These are phyloP conservation scores for Xylaria sp. DNA, from an alignment of 2,329 filamentous ascomycete species.

Conservation along the genomic window DNA sequence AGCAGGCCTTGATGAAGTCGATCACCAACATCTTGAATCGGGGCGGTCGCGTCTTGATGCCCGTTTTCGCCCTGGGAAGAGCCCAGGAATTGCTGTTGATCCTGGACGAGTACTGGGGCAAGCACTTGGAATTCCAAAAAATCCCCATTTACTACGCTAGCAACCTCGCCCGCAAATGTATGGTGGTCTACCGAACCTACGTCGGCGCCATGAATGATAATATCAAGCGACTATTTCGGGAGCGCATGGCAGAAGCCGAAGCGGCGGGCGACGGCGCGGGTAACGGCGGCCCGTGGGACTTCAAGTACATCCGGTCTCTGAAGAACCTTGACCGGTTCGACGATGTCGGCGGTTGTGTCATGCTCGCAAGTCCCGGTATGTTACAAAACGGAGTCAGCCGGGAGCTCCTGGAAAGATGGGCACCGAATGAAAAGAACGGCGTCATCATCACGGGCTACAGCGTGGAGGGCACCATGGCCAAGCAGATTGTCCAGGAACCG, in stretches of 20 bases:
- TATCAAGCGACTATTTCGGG: constrained; percentile 92
- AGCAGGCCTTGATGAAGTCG: constrained; percentile 92
- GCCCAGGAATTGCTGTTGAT: constrained; percentile 94
- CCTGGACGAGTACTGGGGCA: constrained; percentile 94
- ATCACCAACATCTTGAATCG: constrained; percentile 90
- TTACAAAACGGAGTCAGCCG: constrained; percentile 93
- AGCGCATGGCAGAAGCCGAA: constrained; percentile 89
- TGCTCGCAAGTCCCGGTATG: constrained; percentile 98
- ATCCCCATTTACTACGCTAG: constrained; percentile 97
- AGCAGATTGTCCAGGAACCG: constrained; percentile 91
- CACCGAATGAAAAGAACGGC: constrained; percentile 94
- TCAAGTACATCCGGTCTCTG: constrained; percentile 88
- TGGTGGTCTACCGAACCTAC: constrained; percentile 98
- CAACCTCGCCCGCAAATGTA: constrained; percentile 92
- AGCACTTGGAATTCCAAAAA: constrained; percentile 84
- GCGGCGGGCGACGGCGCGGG: constrained; percentile 72
- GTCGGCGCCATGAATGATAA: constrained; percentile 99
- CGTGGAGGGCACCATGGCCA: constrained; percentile 97
- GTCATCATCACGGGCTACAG: constrained; percentile 98
- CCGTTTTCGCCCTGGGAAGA: constrained; percentile 90
- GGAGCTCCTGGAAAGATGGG: constrained; percentile 92
- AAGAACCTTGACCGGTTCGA: constrained; percentile 95
- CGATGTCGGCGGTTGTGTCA: constrained; percentile 92
- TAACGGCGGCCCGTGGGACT: constrained; percentile 93
- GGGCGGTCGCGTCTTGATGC: constrained; percentile 89